Conservation (phyloP, 2,329 filamentous ascomycete species). For the Fusarium equiseti region DNA sequence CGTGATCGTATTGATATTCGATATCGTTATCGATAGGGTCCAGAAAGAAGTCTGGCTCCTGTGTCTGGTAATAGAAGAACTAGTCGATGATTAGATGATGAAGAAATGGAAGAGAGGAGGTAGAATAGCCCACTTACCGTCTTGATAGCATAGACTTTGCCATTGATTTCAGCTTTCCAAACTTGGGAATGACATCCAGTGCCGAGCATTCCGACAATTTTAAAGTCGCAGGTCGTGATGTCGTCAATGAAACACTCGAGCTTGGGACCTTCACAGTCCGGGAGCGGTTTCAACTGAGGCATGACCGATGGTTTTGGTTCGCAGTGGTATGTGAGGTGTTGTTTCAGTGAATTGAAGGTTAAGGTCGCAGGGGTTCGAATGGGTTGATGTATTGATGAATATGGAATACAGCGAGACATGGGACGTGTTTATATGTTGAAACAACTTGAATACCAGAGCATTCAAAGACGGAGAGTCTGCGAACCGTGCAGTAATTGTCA, state of each 20-base stretch:
- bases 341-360: background rate
- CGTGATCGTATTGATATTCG: background rate
- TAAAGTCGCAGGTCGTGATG: background rate
- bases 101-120: background rate
- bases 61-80: background rate
- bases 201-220: background rate
- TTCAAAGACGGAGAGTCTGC: background rate
- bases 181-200: background rate
- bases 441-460: background rate
- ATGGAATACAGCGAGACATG: background rate
- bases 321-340: background rate
- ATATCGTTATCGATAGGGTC: background rate
- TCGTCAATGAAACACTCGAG: background rate
- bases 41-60: rapidly evolving
- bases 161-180: background rate
- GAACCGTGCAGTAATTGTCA: background rate
- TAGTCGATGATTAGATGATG: background rate
- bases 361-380: background rate
- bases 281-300: background rate
- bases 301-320: background rate
- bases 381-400: background rate
- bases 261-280: background rate
- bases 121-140: background rate
- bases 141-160: background rate
- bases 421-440: background rate